Base-by-base conservation (phyloP, 495 filamentous ascomycete species). In the Pseudoneurospora amorphoporcata region DNA sequence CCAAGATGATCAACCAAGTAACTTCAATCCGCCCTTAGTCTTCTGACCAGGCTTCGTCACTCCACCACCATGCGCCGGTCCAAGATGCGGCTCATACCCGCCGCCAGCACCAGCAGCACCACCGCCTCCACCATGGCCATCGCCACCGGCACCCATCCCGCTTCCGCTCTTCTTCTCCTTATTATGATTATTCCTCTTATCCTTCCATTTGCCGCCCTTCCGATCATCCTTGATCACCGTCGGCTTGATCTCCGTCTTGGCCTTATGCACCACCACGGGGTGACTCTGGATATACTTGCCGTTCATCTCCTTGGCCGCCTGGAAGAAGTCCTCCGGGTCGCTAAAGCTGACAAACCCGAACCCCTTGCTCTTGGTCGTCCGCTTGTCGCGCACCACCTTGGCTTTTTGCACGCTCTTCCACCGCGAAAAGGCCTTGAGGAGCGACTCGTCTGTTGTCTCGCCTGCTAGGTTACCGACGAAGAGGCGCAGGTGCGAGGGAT, bases 211-310 rank as follows among this genome's bases (percentile, higher is more conserved):
- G 69, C 72, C 76, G 53, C 77, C 80, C 68, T 79, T 81, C 45
- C 78, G 70, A 29, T 83, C 79, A 41, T 86, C 82, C 76, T 82
- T 84, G 68, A 80, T 74, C 40, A 85, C 84, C 32, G 87, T 85
- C 17, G 92, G 89, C 75, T 91, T 92, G 77, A 98, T 90, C 82
- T 98, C 94, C 37, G 96, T 97, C 68, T 90, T 97, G 77, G 92
- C 92, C 77, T 94, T 90, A 80, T 91, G 89, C 73, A 98, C 84
- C 58, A 92, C 83, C 9, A 99, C 90, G 2, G 95, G 95, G 81
- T 98, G 95, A 77, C 93, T 97, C 45, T 96, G 95, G 80, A 99
- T 98, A 79, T 99, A 99, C 84, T 99, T 98, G 68, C 94, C 94
- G 80, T 98, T 90, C 96, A 99, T 99, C 82, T 98, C 96, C 83